phyloP scores from a whole-genome alignment of 495 filamentous ascomycete species.

The Lepraria neglecta region DNA sequence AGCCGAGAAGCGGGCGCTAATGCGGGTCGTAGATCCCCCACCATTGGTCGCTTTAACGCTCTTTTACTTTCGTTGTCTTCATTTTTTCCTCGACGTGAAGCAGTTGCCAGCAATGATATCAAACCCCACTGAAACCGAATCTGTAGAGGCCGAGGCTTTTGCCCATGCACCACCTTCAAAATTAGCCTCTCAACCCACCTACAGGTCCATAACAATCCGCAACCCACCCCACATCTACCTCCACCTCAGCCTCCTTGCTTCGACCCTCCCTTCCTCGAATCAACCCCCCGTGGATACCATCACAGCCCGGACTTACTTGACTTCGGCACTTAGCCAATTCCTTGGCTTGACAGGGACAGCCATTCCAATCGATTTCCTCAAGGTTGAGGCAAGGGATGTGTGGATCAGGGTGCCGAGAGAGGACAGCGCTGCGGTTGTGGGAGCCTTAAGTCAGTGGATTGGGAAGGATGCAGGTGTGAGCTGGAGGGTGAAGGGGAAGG shows the following conservation, averaged over 20 bases:
- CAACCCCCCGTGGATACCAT: constrained; percentile 56
- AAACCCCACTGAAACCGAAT: too few species aligned
- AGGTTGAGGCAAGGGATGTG: constrained; percentile 47
- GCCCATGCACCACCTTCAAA: not conserved
- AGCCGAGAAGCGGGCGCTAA: constrained; percentile 1
- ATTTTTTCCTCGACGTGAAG: not conserved
- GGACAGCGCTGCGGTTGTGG: constrained; percentile 60
- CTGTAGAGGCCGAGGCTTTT: too few species aligned
- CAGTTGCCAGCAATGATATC: constrained; percentile 1
- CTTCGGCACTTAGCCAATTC: constrained; percentile 67
- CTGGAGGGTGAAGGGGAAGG: constrained; percentile 53
- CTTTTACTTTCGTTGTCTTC: not conserved
- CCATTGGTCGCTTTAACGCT: not conserved
- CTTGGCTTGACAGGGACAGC: constrained; percentile 70
- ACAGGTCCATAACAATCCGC: constrained; percentile 35
- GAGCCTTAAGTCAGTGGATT: constrained; percentile 51
- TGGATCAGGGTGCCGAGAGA: constrained; percentile 72
- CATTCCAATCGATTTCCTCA: constrained; percentile 75
- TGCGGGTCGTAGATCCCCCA: not conserved
- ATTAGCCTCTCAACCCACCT: not conserved
- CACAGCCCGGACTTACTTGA: constrained; percentile 66
- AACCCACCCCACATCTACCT: constrained; percentile 45
- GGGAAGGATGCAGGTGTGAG: constrained; percentile 38
- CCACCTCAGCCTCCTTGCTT: constrained; percentile 28
- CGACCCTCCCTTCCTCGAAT: constrained; percentile 25